A percentile compares a stretch with the other conserved stretches of the same genome.
These are phyloP conservation scores for Rhododendron simsii DNA, from an alignment of 148 eudicot species.

Conservation along the genomic window DNA sequence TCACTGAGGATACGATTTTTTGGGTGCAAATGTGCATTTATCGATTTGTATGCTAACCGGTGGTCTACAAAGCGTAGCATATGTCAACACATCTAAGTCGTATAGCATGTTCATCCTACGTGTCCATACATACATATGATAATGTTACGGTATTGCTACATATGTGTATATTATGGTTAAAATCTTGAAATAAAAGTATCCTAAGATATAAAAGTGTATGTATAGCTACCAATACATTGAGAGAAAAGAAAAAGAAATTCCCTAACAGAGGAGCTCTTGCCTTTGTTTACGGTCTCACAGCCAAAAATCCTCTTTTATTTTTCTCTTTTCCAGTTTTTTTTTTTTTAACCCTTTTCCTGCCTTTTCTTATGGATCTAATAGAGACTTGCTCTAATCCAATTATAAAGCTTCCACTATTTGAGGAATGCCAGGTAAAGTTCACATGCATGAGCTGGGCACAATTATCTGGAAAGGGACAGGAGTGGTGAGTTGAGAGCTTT, in stretches of 20 bases:
- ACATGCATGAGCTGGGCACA: not conserved
- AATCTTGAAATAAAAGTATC: not conserved
- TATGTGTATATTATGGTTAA: too few species aligned
- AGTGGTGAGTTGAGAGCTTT: conserved; percentile 8
- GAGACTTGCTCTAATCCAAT: not conserved
- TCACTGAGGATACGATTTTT: not conserved
- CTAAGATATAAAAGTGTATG: too few species aligned
- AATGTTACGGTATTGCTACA: not conserved
- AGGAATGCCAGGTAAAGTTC: not conserved
- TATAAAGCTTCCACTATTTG: not conserved
- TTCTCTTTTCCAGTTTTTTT: not conserved
- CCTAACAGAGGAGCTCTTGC: not conserved
- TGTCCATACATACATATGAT: too few species aligned
- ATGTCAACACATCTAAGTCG: not conserved
- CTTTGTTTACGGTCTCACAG: not conserved
- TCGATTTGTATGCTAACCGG: not conserved
- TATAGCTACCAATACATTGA: not conserved
- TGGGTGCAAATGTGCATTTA: not conserved
- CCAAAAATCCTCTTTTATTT: not conserved
- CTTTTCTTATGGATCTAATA: not conserved
- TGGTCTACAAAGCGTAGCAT: not conserved
- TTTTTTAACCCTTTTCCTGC: not conserved
- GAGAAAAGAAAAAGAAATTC: not conserved
- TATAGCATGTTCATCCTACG: too few species aligned
- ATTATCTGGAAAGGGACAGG: conserved; percentile 23